Evolutionary conservation across 2,329 filamentous ascomycete species (phyloP).

Genomic region (Diplodia seriata): DNA sequence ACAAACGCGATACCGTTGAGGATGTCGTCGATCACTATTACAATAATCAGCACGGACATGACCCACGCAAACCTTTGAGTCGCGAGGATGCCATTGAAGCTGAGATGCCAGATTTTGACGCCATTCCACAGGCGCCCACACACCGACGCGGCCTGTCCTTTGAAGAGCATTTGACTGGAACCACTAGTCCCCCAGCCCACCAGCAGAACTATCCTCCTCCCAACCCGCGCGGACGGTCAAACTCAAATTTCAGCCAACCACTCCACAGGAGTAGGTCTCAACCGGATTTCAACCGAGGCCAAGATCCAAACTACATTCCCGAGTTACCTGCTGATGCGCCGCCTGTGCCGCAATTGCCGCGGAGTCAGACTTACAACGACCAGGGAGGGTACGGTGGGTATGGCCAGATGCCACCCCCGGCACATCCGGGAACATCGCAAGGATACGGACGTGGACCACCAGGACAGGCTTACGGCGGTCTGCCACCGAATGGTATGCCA

Average conservation of each 20-base stretch:
- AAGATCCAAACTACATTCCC: constrained; percentile 59
- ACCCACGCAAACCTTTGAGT: constrained; percentile 36
- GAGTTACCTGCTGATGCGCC: constrained; percentile 73
- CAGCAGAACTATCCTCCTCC: constrained; percentile 25
- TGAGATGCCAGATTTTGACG: constrained; percentile 71
- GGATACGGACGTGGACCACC: constrained; percentile 30
- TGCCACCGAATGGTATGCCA: constrained; percentile 11
- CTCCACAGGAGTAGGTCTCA: constrained; percentile 70
- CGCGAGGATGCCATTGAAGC: constrained; percentile 56
- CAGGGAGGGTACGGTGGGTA: constrained; percentile 40
- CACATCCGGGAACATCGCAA: constrained; percentile 11
- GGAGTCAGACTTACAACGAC: constrained; percentile 47
- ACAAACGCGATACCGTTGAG: constrained; percentile 53
- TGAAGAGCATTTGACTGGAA: constrained; percentile 36
- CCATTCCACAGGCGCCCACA: constrained; percentile 29
- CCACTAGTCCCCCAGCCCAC: constrained; percentile 32
- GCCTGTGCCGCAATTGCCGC: constrained; percentile 57
- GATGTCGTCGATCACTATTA: constrained; percentile 58
- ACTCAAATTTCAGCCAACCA: constrained; percentile 39
- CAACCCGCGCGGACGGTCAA: constrained; percentile 17
- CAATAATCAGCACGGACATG: constrained; percentile 36
- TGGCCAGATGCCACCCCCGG: constrained; percentile 36
- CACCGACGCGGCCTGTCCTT: constrained; percentile 36
- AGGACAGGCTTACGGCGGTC: constrained; percentile 18
- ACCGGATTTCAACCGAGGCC: constrained; percentile 60